These are phyloP conservation scores for Lecanicillium sp. DNA, from an alignment of 2,329 filamentous ascomycete species.

Conservation along the genomic window DNA sequence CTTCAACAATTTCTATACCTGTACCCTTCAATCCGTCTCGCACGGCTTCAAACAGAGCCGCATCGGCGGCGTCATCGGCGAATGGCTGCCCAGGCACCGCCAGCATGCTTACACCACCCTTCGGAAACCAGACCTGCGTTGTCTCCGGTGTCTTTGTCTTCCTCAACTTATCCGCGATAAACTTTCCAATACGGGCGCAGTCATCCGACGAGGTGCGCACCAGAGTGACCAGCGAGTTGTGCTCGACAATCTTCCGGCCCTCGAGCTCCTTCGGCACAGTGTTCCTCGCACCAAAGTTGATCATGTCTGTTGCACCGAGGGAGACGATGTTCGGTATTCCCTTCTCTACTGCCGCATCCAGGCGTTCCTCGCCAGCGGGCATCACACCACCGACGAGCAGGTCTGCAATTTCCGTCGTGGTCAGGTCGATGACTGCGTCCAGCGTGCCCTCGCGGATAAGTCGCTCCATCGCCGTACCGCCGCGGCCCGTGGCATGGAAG, in stretches of 20 bases:
- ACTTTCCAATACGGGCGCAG: slow-evolving; percentile 45
- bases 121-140: slow-evolving; percentile 54
- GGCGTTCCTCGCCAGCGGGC: slow-evolving; percentile 49
- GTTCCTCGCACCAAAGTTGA: slow-evolving; percentile 54
- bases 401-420: slow-evolving; percentile 64
- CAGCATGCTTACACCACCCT: slow-evolving; percentile 56
- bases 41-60: slow-evolving; percentile 47
- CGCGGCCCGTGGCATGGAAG: slow-evolving; percentile 65
- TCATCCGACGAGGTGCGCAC: slow-evolving; percentile 59
- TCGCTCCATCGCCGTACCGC: slow-evolving; percentile 63
- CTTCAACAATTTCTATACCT: slow-evolving; percentile 43
- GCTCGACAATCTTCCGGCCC: slow-evolving; percentile 49
- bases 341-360: slow-evolving; percentile 49
- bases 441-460: slow-evolving; percentile 51
- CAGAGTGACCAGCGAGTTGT: slow-evolving; percentile 61
- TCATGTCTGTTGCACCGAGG: slow-evolving; percentile 53
- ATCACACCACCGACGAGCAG: slow-evolving; percentile 57
- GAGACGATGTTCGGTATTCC: slow-evolving; percentile 50
- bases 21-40: slow-evolving; percentile 41
- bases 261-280: slow-evolving; percentile 51
- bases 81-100: slow-evolving; percentile 49
- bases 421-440: slow-evolving; percentile 64
- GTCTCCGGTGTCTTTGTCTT: slow-evolving; percentile 31
- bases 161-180: slow-evolving; percentile 49
- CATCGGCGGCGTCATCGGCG: slow-evolving; percentile 36